Evolutionary conservation across 768 basidiomycete genomes (phyloP).

Genomic region (Mycena venus): DNA sequence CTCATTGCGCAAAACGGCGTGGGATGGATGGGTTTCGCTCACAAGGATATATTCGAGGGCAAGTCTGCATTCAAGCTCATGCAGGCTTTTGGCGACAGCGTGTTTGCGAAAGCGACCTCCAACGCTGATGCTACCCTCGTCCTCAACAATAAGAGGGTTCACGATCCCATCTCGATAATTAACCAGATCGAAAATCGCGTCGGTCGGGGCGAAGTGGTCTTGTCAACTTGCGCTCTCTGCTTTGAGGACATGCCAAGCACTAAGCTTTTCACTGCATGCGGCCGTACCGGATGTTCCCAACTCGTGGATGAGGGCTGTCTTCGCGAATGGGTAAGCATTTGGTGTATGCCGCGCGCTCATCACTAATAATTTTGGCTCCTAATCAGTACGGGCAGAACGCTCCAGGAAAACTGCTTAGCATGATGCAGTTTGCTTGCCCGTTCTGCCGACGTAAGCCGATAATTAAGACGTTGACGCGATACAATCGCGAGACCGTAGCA

Average conservation of each 20-base stretch:
- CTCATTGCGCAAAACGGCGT: conserved; percentile 38
- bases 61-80: conserved; percentile 46
- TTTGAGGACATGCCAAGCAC: conserved; percentile 39
- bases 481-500: conserved; percentile 34
- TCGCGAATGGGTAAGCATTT: conserved; percentile 42
- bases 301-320: conserved; percentile 40
- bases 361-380: not conserved
- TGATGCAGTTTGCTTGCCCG: conserved; percentile 43
- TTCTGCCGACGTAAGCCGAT: conserved; percentile 44
- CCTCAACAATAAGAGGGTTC: conserved; percentile 3
- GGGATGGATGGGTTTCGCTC: conserved; percentile 38
- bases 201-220: conserved; percentile 38
- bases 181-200: conserved; percentile 34
- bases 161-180: not conserved
- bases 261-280: conserved; percentile 41
- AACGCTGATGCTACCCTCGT: not conserved
- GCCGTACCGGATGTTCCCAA: conserved; percentile 40
- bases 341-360: not conserved
- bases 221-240: conserved; percentile 40
- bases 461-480: conserved; percentile 37
- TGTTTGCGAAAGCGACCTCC: conserved; percentile 27
- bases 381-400: conserved; percentile 42
- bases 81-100: conserved; percentile 33
- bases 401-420: conserved; percentile 42
- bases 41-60: conserved; percentile 30